Evolutionary conservation across 2,329 filamentous ascomycete species (phyloP).

Genomic region (Neopestalotiopsis rosae): DNA sequence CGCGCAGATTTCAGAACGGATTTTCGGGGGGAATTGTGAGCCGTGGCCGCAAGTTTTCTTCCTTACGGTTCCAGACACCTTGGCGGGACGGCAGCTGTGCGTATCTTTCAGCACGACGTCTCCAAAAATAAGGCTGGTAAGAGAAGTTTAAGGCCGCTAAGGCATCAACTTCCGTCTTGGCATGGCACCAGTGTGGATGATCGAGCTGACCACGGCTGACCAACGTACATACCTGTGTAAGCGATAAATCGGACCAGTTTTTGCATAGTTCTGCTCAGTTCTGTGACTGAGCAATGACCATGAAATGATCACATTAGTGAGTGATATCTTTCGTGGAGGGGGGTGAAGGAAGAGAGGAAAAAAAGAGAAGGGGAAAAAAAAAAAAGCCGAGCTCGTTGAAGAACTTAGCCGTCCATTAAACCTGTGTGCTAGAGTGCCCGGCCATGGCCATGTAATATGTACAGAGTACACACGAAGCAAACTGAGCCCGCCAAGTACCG

Average conservation of each 20-base stretch:
- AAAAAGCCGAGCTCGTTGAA: too few species aligned
- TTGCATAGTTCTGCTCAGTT: too few species aligned
- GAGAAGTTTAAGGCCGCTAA: constrained; percentile 22
- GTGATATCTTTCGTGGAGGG: too few species aligned
- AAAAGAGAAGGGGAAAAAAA: too few species aligned
- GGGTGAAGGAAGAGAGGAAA: too few species aligned
- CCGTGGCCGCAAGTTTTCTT: background rate
- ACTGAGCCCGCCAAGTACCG: background rate
- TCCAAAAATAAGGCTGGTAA: constrained; percentile 15
- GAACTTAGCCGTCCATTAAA: too few species aligned
- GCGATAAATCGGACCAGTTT: background rate
- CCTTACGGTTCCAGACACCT: background rate
- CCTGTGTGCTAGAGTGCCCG: background rate
- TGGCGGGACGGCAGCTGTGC: constrained; percentile 10
- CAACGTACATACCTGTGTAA: too few species aligned
- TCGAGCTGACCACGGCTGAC: constrained; percentile 12
- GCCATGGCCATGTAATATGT: background rate
- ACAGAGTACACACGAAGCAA: background rate
- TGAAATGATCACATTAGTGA: too few species aligned
- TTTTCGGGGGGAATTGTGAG: background rate
- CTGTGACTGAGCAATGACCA: too few species aligned
- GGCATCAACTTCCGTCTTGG: constrained; percentile 21
- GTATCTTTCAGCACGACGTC: constrained; percentile 30
- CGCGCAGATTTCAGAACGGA: constrained; percentile 22
- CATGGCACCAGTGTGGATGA: background rate